phyloP scores from a whole-genome alignment of 169 alveolate genomes.

The Babesia bigemina region DNA sequence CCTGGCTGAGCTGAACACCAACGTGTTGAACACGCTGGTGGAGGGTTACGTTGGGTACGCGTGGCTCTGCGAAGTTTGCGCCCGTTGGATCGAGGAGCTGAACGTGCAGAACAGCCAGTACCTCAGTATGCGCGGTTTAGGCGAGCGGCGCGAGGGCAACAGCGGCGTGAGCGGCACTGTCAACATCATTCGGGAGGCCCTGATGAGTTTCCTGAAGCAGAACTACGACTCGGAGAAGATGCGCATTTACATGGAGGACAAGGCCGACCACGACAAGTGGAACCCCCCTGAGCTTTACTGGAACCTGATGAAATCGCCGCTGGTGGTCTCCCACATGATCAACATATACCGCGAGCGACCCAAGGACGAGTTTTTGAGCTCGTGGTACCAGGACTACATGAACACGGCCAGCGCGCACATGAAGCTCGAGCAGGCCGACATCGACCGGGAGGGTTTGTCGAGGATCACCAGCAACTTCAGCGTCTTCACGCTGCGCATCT shows the following conservation, averaged over 20 bases:
- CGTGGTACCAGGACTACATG: slow-evolving; percentile 83
- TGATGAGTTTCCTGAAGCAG: slow-evolving; percentile 74
- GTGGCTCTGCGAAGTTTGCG: slow-evolving; percentile 77
- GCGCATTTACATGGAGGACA: slow-evolving; percentile 82
- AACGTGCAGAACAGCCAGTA: slow-evolving; percentile 16
- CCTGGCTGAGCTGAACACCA: slow-evolving; percentile 69
- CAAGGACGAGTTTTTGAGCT: slow-evolving; percentile 81
- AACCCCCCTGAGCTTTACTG: slow-evolving; percentile 85
- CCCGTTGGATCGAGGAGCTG: slow-evolving; percentile 67
- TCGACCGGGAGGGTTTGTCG: slow-evolving; percentile 62
- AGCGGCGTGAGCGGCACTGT: slow-evolving; percentile 5
- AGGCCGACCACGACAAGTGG: slow-evolving; percentile 84
- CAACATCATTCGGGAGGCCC: slow-evolving; percentile 70
- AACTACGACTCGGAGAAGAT: slow-evolving; percentile 81
- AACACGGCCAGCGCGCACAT: slow-evolving; percentile 72
- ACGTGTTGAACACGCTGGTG: slow-evolving; percentile 72
- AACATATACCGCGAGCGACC: slow-evolving; percentile 79
- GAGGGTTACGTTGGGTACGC: slow-evolving; percentile 80
- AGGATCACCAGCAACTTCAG: slow-evolving; percentile 86
- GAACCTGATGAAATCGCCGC: slow-evolving; percentile 79
- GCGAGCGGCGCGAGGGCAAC: slow-evolving; percentile 9
- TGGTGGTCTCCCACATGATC: slow-evolving; percentile 79
- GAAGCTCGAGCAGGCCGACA: slow-evolving; percentile 62
- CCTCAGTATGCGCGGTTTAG: slow-evolving; percentile 9
- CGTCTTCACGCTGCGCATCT: slow-evolving; percentile 85